Evolutionary conservation across 495 filamentous ascomycete species (phyloP).

Genomic region (Chaetomidium leptoderma): DNA sequence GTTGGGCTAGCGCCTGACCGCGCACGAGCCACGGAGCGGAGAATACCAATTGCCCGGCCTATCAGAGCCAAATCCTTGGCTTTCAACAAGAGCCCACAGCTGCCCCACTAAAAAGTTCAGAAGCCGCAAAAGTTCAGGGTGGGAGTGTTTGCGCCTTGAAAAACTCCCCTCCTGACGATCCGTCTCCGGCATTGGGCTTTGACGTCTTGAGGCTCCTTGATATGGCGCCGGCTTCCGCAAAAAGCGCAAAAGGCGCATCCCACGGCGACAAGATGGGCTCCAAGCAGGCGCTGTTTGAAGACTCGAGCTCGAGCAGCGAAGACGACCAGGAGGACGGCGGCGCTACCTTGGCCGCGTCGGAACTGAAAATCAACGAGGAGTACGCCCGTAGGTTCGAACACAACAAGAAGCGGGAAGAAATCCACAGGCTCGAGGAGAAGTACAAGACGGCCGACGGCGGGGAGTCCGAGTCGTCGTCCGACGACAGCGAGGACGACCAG

Average conservation of each 20-base stretch:
- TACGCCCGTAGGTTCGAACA: constrained; percentile 88
- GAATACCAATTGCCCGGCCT: background rate
- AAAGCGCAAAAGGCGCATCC: constrained; percentile 14
- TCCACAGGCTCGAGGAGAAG: constrained; percentile 83
- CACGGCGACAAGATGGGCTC: constrained; percentile 7
- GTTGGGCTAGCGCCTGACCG: background rate
- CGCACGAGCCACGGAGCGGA: constrained; percentile 19
- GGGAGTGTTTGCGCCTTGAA: background rate
- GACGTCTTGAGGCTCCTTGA: background rate
- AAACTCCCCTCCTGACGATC: background rate
- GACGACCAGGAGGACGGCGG: constrained; percentile 56
- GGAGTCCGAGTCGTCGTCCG: constrained; percentile 55
- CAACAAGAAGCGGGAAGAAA: constrained; percentile 93
- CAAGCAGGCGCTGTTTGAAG: constrained; percentile 32
- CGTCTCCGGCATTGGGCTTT: background rate
- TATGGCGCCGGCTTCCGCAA: constrained; percentile 21
- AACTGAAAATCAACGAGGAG: constrained; percentile 82
- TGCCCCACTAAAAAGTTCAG: constrained; percentile 31
- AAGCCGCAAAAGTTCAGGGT: constrained; percentile 9
- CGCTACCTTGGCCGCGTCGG: constrained; percentile 47
- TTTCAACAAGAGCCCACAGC: background rate
- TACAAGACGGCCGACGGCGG: constrained; percentile 58
- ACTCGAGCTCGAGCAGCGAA: constrained; percentile 42
- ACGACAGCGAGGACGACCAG: constrained; percentile 86
- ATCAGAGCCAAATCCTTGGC: background rate